These are phyloP conservation scores for Chaetomiaceae sp. DNA, from an alignment of 2,329 filamentous ascomycete species.

Conservation along the genomic window DNA sequence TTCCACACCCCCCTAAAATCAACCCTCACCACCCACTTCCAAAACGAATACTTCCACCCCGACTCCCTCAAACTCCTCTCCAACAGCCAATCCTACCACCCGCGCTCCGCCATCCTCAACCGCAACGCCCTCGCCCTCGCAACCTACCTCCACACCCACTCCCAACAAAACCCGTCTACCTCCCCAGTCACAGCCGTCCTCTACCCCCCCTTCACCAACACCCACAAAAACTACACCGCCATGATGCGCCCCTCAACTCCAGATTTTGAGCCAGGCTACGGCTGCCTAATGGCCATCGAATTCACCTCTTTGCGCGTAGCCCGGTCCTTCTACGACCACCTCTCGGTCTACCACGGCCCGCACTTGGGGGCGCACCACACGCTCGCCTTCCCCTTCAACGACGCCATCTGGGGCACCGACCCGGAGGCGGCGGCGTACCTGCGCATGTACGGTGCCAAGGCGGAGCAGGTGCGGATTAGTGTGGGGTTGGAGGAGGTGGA, in stretches of 20 bases:
- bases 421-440: slow-evolving; percentile 36
- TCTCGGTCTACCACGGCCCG: slow-evolving; percentile 47
- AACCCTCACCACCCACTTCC: slow-evolving; percentile 29
- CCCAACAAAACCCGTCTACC: slow-evolving; percentile 41
- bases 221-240: slow-evolving; percentile 35
- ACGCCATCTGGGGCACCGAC: slow-evolving; percentile 40
- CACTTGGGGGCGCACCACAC: slow-evolving; percentile 52
- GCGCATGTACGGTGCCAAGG: slow-evolving; percentile 35
- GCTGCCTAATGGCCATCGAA: slow-evolving; percentile 51
- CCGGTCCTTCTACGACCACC: slow-evolving; percentile 45
- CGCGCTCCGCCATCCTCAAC: slow-evolving; percentile 50
- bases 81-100: slow-evolving; percentile 48
- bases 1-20: slow-evolving; percentile 38
- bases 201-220: slow-evolving; percentile 39
- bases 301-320: slow-evolving; percentile 41
- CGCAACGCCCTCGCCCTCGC: slow-evolving; percentile 51
- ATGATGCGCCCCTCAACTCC: slow-evolving; percentile 36
- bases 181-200: slow-evolving; percentile 37
- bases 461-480: slow-evolving; percentile 43
- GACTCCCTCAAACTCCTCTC: slow-evolving; percentile 44
- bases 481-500: slow-evolving; percentile 44
- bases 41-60: slow-evolving; percentile 44
- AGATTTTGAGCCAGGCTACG: slow-evolving; percentile 50
- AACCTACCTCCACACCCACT: slow-evolving; percentile 38
- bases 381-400: slow-evolving; percentile 45